Evolutionary conservation across 257 asterid genomes (phyloP).

Genomic region (Solanum appendiculatum): DNA sequence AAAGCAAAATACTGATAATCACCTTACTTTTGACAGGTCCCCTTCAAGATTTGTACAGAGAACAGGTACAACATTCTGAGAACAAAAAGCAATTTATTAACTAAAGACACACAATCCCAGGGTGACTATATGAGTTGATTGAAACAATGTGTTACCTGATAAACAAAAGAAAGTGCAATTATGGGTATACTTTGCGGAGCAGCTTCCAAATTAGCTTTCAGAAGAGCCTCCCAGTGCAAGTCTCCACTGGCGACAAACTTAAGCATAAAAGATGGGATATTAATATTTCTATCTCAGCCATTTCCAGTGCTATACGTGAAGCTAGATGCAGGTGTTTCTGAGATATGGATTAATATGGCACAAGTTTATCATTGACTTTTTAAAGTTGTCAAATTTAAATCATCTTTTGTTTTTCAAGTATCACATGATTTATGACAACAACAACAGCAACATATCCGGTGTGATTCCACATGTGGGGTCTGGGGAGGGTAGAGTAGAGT

Average conservation of each 20-base stretch:
- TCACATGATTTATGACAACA: background rate
- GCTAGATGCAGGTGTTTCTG: background rate
- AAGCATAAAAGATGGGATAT: background rate
- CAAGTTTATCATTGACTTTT: background rate
- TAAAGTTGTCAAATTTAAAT: background rate
- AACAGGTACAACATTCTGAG: conserved; percentile 95
- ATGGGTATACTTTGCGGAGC: conserved; percentile 86
- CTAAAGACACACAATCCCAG: background rate
- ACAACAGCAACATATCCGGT: background rate
- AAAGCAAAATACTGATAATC: conserved; percentile 14
- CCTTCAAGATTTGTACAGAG: conserved; percentile 96
- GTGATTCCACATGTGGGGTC: background rate
- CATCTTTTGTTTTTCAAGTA: background rate
- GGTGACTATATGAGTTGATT: background rate
- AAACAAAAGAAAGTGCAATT: conserved; percentile 90
- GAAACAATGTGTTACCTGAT: conserved; percentile 45
- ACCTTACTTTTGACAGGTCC: conserved; percentile 81
- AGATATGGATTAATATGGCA: background rate
- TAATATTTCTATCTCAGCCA: background rate
- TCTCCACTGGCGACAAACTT: conserved; percentile 80
- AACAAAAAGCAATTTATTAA: background rate
- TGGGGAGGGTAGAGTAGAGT: background rate
- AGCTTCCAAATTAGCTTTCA: conserved; percentile 73
- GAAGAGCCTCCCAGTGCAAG: conserved; percentile 83
- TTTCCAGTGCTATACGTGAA: background rate